phyloP scores from a whole-genome alignment of 2,329 filamentous ascomycete genomes.

The Hypoxylon sp. region DNA sequence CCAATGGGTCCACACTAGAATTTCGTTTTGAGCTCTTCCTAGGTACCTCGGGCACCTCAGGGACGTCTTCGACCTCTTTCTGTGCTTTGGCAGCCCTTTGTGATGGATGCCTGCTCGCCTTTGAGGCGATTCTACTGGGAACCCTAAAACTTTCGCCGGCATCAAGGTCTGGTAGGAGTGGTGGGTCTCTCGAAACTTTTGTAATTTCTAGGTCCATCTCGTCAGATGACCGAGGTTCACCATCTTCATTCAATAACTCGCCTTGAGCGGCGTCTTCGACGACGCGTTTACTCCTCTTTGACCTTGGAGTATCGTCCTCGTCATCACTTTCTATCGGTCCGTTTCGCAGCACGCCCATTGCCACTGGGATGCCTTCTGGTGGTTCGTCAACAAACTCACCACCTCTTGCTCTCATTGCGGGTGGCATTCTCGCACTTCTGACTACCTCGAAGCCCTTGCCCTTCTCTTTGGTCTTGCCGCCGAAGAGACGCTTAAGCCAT shows the following conservation, averaged over 20 bases:
- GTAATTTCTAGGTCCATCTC: slow-evolving; percentile 55
- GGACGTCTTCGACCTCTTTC: slow-evolving; percentile 52
- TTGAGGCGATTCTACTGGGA: slow-evolving; percentile 73
- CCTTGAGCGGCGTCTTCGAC: slow-evolving; percentile 54
- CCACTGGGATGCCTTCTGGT: slow-evolving; percentile 74
- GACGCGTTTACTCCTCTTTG: slow-evolving; percentile 49
- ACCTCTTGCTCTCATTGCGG: slow-evolving; percentile 72
- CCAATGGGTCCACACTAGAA: slow-evolving; percentile 58
- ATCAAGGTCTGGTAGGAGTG: slow-evolving; percentile 71
- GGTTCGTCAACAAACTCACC: slow-evolving; percentile 74
- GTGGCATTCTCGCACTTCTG: slow-evolving; percentile 86
- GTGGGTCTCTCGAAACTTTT: slow-evolving; percentile 63
- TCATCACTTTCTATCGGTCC: slow-evolving; percentile 76
- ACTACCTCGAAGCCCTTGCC: slow-evolving; percentile 98
- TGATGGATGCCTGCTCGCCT: slow-evolving; percentile 61
- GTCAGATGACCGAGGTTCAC: slow-evolving; percentile 60
- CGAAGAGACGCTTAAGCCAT: slow-evolving; percentile 86
- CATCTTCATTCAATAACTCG: slow-evolving; percentile 62
- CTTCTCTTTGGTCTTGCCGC: slow-evolving; percentile 91
- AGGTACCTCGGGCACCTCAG: slow-evolving; percentile 71
- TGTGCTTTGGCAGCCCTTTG: slow-evolving; percentile 54
- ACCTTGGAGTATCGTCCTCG: slow-evolving; percentile 59
- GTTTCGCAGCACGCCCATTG: slow-evolving; percentile 70
- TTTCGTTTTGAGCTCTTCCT: slow-evolving; percentile 79
- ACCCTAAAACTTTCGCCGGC: slow-evolving; percentile 71